Conservation (phyloP, 1,139 yeast genomes). For the Yamadazyma pseudoaaseri region DNA sequence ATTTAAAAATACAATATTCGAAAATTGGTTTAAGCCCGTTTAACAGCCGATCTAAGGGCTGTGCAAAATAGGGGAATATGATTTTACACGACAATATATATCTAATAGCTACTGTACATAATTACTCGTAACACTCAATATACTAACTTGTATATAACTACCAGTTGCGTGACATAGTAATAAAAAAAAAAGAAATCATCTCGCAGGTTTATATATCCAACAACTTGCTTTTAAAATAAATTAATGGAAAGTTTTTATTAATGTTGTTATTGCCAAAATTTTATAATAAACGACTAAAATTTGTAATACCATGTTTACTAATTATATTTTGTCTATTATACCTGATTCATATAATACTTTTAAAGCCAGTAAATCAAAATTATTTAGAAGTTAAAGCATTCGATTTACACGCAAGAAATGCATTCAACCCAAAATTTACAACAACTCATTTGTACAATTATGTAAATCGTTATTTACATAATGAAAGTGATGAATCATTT, state of each 20-base stretch:
- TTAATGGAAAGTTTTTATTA: too few species aligned
- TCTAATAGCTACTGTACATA: too few species aligned
- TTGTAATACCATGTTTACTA: slow-evolving; percentile 18
- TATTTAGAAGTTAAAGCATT: slow-evolving; percentile 24
- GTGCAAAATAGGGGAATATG: too few species aligned
- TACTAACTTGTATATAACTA: too few species aligned
- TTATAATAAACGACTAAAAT: slow-evolving; percentile 21
- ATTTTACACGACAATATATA: too few species aligned
- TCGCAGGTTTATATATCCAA: too few species aligned
- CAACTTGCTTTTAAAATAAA: too few species aligned
- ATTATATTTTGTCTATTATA: slow-evolving; percentile 15
- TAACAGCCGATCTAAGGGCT: not conserved
- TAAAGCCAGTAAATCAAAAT: slow-evolving; percentile 22
- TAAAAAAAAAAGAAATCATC: too few species aligned
- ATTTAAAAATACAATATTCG: slow-evolving; percentile 43
- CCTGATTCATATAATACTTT: slow-evolving; percentile 12
- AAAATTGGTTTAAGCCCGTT: slow-evolving; percentile 51
- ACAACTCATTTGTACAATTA: slow-evolving; percentile 22
- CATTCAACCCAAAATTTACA: slow-evolving; percentile 29
- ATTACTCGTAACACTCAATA: too few species aligned
- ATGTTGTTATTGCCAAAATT: slow-evolving; percentile 15
- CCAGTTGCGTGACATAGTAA: too few species aligned
- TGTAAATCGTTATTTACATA: slow-evolving; percentile 6
- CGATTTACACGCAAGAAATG: slow-evolving; percentile 19
- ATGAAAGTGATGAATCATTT: slow-evolving; percentile 12